Percentiles rank a stretch among this genome's conserved stretches.
Evolutionary conservation across 768 basidiomycete genomes (phyloP).

Genomic region (Rhodotorula kratochvilovae): DNA sequence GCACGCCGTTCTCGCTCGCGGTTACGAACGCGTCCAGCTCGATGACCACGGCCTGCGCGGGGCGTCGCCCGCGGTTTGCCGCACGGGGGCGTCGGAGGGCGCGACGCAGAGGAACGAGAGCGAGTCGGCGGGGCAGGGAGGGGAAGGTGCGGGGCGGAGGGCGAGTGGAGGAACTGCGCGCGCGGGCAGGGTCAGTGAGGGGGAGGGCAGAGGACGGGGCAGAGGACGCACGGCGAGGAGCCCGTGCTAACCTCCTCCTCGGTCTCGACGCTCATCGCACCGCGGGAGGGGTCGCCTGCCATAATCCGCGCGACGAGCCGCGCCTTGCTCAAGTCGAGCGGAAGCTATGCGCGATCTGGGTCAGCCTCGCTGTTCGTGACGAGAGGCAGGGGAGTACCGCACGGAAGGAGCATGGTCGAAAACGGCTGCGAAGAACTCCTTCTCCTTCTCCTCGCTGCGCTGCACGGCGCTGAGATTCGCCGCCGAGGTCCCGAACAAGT

Average conservation of each 20-base stretch:
- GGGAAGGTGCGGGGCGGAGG: not conserved
- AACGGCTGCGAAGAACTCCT: conserved; percentile 36
- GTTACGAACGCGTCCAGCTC: not conserved
- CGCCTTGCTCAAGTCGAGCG: conserved; percentile 15
- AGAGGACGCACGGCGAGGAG: conserved; percentile 7
- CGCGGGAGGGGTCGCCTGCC: conserved; percentile 33
- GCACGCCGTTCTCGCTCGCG: conserved; percentile 12
- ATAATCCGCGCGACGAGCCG: conserved; percentile 32
- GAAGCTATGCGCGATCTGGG: no score
- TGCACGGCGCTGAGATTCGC: not conserved
- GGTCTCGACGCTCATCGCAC: conserved; percentile 35
- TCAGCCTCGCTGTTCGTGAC: not conserved
- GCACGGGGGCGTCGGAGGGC: conserved; percentile 13
- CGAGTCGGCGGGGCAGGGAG: not conserved
- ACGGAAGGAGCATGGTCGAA: not conserved
- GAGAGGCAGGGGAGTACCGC: not conserved
- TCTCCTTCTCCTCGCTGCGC: conserved; percentile 31
- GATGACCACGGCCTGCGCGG: not conserved
- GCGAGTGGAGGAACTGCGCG: conserved; percentile 26
- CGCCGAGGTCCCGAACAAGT: conserved; percentile 15
- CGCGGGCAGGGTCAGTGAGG: fast-evolving
- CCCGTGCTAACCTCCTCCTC: conserved; percentile 29
- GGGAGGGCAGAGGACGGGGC: no score
- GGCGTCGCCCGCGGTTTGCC: not conserved
- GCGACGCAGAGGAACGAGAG: conserved; percentile 20